Base-by-base conservation (phyloP, 805 yeast genomes). In the Lipomyces chichibuensis region DNA sequence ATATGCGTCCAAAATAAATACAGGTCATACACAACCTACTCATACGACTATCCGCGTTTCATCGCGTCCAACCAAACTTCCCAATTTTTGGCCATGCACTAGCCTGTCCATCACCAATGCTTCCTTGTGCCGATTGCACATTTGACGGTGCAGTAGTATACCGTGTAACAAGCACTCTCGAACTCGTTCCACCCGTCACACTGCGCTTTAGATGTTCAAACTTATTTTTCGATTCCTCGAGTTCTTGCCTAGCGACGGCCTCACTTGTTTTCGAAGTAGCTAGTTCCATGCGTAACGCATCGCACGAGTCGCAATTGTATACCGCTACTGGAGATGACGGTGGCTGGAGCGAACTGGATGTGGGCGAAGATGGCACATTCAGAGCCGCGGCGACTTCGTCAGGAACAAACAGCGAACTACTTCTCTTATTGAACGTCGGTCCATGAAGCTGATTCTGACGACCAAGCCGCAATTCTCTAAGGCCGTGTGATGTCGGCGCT, bases 231-330 rank as follows among this genome's bases (percentile, higher is more conserved):
- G 75, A 67, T 56, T 71, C 74, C 46, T 77, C 78, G 54, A 74
- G 61, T 57, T 73, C 74, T 60, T 74, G 74, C 29, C 75, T 68
- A 6, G 77, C 77, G 58, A 70, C 65, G 5, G 74, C 77, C 60
- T 77, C 79, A 53, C 65, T 66, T 2, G 76, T 69, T 62, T 71
- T 74, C 37, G 74, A 72, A 13, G 70, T 58, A 2, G 75, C 78
- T 37, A 76, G 71, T 53, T 76, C 78, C 65, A 75, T 67, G 53
- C 69, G 62, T 8, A 75, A 64, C 8, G 71, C 60, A 39, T 76
- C 78, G 61, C 78, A 76, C 9, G 71, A 60, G 13, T 69, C 66
- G 62, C 76, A 74, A 20, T n/a, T 37, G 27, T 20, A 33, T 17
- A 2, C 57, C n/a, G 11, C 52, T 27, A 49, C 25, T n/a, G 59